A percentile compares a stretch with the other conserved stretches of the same genome.
Conservation (phyloP, 768 basidiomycete genomes). For the Rhizopogon rudus region DNA sequence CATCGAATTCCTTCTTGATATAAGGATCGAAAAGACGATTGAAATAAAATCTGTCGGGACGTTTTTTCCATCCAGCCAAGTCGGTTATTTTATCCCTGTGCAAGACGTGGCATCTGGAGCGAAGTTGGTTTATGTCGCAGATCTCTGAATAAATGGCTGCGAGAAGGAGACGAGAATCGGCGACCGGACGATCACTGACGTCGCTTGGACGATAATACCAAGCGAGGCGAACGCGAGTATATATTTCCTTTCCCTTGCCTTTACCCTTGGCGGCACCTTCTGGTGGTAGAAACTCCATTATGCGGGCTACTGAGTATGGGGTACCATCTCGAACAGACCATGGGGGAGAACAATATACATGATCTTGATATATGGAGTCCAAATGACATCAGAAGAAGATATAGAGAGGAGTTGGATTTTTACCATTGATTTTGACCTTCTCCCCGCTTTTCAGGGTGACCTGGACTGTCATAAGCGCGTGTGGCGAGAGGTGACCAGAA, state of each 20-base stretch:
- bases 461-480: conserved; percentile 24
- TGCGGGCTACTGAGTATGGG: conserved; percentile 91
- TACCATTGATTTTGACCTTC: conserved; percentile 85
- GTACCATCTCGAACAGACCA: conserved; percentile 92
- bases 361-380: conserved; percentile 57
- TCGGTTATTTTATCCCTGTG: conserved; percentile 96
- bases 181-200: conserved; percentile 86
- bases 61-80: conserved; percentile 89
- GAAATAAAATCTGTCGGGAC: conserved; percentile 95
- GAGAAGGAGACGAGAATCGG: conserved; percentile 87
- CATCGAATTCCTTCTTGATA: conserved; percentile 97
- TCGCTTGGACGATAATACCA: conserved; percentile 98
- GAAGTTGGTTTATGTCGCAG: conserved; percentile 90
- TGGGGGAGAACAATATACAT: conserved; percentile 93
- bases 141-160: conserved; percentile 97
- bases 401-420: conserved; percentile 19
- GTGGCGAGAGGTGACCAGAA: conserved; percentile 17
- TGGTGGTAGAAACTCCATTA: conserved; percentile 93
- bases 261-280: conserved; percentile 64
- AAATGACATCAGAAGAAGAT: conserved; percentile 13
- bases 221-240: conserved; percentile 83
- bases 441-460: conserved; percentile 77
- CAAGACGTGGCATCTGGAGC: conserved; percentile 89
- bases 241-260: conserved; percentile 62
- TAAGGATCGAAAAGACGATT: conserved; percentile 94